Base-by-base conservation (phyloP, 352 stramenopile species). In the Globisporangium nunn region DNA sequence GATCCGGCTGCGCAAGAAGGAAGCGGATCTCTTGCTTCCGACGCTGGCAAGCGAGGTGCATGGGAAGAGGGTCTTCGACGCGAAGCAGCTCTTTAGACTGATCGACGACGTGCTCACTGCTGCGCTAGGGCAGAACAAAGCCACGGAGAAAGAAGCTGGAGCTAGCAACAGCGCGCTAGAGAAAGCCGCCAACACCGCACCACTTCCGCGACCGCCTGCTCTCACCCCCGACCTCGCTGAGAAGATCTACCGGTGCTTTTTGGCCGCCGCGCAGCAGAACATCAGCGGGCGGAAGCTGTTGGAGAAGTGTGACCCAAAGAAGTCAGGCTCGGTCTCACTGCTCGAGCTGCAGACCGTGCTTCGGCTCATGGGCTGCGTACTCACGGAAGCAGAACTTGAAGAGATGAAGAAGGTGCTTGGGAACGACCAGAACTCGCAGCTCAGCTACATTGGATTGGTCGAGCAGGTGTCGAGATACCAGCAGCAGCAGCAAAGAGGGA, bases 261-360 rank as follows among this genome's bases (percentile, higher is more conserved):
- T 91, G 18, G 52, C 61, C 18, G 80, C 80, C 18, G 82, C 82
- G 3, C 80, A 93, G 43, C 66, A 78, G 28, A 91, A 93, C 54
- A 77, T 93, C 49, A 93, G 81, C 23, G 82, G 80, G 4, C 66
- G 74, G 45, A 82, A 77, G 31, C 60, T 93, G 4, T 64, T 93
- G 3, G 77, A 93, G 61, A 87, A 87, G 43, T 91, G 78, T 54
- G 82, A 93, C 57, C 54, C 59, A 6, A 61, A 70, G 15, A 74
- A 66, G 41, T 81, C 68, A 0, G 82, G 82, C 4, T 59, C 70
- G 4, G 75, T 91, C 1, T 84, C 77, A 3, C 41, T 87, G 31
- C 57, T 86, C 15, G 82, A 93, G 56, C 82, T 90, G 41, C 74
- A 88, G 58, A 91, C 80, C 0, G 78, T 93, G 2, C 59, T 93